Conservation (phyloP, 2,329 filamentous ascomycete genomes). For the Pseudomassariella vexata region DNA sequence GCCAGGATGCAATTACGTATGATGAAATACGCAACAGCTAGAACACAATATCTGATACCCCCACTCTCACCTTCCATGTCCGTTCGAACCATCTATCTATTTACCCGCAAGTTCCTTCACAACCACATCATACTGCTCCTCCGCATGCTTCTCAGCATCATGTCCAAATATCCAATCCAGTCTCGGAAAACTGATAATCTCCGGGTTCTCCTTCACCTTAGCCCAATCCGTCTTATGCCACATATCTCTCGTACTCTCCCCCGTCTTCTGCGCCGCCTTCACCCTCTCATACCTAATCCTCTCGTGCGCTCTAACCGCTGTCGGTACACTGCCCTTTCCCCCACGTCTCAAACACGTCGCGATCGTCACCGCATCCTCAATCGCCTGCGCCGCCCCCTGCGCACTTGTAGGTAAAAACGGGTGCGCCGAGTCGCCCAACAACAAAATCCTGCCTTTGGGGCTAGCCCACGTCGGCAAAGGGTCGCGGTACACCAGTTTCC, state of each 20-base stretch:
- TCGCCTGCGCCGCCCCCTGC: slow-evolving; percentile 43
- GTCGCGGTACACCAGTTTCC: slow-evolving; percentile 45
- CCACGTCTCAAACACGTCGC: slow-evolving; percentile 35
- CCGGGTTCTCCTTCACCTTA: slow-evolving; percentile 39
- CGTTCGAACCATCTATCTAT: too few relatives aligned
- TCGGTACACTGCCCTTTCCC: slow-evolving; percentile 30
- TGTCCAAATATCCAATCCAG: slow-evolving; percentile 48
- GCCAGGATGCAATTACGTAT: too few relatives aligned
- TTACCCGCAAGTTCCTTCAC: too few relatives aligned
- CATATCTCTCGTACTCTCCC: slow-evolving; percentile 42
- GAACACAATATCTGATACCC: too few relatives aligned
- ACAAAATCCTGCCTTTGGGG: slow-evolving; percentile 32
- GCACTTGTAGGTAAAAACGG: slow-evolving; percentile 42
- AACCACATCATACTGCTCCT: slow-evolving; percentile 31
- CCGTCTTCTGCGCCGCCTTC: slow-evolving; percentile 41
- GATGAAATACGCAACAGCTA: too few relatives aligned
- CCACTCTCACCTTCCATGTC: too few relatives aligned
- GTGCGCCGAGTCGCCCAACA: slow-evolving; percentile 45
- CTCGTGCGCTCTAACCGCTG: slow-evolving; percentile 36
- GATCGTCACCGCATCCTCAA: slow-evolving; percentile 44
- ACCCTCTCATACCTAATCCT: slow-evolving; percentile 44
- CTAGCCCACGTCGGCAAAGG: slow-evolving; percentile 44
- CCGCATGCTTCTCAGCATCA: slow-evolving; percentile 41
- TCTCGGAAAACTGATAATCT: slow-evolving; percentile 39
- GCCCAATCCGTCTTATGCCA: slow-evolving; percentile 52